Evolutionary conservation across 352 stramenopile species (phyloP).

Genomic region (Thraustochytrium aureum): DNA sequence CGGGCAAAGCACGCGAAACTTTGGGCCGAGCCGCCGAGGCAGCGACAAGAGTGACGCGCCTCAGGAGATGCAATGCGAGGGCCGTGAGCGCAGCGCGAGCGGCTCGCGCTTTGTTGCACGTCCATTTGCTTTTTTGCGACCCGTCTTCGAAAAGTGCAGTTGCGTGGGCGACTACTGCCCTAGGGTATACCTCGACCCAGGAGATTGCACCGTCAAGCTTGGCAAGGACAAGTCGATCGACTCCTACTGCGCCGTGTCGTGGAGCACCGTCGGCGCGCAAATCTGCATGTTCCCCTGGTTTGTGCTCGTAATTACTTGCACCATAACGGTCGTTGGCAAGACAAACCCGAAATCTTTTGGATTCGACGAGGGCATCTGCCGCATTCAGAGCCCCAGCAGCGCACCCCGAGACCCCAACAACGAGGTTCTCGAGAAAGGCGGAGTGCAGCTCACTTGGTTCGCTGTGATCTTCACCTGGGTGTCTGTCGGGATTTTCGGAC

Average conservation of each 20-base stretch:
- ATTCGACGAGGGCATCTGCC: constrained; percentile 22
- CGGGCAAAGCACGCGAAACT: no score
- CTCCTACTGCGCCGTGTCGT: constrained; percentile 7
- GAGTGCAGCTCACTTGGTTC: constrained; percentile 41
- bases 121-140: no score
- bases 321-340: constrained; percentile 13
- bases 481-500: constrained; percentile 1
- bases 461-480: constrained; percentile 49
- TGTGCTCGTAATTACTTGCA: constrained; percentile 25
- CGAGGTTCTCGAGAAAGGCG: constrained; percentile 7
- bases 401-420: not conserved
- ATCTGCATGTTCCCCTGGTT: constrained; percentile 50
- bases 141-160: not conserved
- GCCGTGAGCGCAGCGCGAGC: no score
- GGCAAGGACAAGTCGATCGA: constrained; percentile 9
- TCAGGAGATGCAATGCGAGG: no score
- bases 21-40: no score
- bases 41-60: no score
- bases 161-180: not conserved
- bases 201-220: not conserved
- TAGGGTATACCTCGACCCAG: constrained; percentile 8
- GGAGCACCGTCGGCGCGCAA: constrained; percentile 1
- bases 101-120: no score
- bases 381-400: not conserved
- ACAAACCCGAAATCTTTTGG: constrained; percentile 23